Percentiles rank a stretch among this genome's conserved stretches.
phyloP scores from a whole-genome alignment of 2,329 filamentous ascomycete species.

The Aspergillus sp. region DNA sequence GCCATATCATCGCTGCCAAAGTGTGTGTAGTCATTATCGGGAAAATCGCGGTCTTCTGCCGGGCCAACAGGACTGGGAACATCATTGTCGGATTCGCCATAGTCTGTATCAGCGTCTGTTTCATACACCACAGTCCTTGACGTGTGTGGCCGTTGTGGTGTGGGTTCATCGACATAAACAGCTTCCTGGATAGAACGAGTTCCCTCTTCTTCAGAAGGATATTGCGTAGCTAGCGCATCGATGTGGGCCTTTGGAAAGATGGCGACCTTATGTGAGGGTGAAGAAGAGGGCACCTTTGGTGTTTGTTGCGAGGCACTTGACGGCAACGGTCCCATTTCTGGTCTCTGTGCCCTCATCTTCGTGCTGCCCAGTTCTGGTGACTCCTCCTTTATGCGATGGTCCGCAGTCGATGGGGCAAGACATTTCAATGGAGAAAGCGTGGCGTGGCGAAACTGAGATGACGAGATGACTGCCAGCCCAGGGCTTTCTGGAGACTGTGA shows the following conservation, averaged over 20 bases:
- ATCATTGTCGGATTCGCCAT: constrained; percentile 27
- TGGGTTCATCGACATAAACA: not conserved
- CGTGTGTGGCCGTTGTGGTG: constrained; percentile 8
- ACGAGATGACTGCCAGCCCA: constrained; percentile 34
- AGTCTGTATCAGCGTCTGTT: constrained; percentile 40
- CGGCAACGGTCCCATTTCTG: not conserved
- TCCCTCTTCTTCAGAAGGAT: not conserved
- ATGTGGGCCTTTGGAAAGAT: not conserved
- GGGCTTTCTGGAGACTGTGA: constrained; percentile 45
- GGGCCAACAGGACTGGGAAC: constrained; percentile 12
- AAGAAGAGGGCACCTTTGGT: not conserved
- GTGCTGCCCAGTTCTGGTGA: not conserved
- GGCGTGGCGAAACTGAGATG: constrained; percentile 29
- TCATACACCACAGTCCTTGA: constrained; percentile 40
- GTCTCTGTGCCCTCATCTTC: not conserved
- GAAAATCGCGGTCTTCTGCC: not conserved
- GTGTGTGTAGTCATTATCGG: not conserved
- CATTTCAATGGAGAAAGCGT: constrained; percentile 26
- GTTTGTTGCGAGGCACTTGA: not conserved
- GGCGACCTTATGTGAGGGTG: not conserved
- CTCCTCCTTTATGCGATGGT: constrained; percentile 22
- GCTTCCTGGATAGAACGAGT: not conserved
- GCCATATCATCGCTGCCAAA: constrained; percentile 8
- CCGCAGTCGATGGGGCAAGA: not conserved
- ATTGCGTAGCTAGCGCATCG: constrained; percentile 3